These are phyloP conservation scores for Veloboletus limbatus DNA, from an alignment of 1,284 basidiomycete genomes.

Conservation along the genomic window DNA sequence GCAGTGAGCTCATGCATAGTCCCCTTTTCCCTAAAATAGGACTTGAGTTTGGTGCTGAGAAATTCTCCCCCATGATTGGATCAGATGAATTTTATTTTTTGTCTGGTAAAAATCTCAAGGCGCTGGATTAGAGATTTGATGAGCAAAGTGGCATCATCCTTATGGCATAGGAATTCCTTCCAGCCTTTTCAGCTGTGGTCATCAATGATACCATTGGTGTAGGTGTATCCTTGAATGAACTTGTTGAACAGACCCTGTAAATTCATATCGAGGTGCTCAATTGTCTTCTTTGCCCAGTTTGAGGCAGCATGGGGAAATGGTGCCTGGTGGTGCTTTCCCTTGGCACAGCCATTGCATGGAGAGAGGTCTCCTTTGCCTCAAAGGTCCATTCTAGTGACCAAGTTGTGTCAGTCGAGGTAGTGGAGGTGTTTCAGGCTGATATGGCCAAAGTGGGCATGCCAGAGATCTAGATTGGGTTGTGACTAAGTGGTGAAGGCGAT, in stretches of 20 bases:
- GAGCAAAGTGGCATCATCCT: background rate
- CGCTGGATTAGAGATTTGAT: background rate
- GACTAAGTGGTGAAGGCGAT: background rate
- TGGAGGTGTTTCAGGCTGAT: conserved; percentile 11
- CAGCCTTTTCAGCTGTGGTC: conserved; percentile 11
- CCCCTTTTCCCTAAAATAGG: background rate
- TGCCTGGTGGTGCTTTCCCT: conserved; percentile 12
- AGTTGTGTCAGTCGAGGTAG: conserved; percentile 7
- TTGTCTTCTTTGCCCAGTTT: background rate
- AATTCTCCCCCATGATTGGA: conserved; percentile 1
- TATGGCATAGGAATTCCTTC: conserved; percentile 12
- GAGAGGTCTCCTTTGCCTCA: background rate
- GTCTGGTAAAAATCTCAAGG: background rate
- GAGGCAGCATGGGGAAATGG: background rate
- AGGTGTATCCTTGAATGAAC: conserved; percentile 2
- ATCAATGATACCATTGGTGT: conserved; percentile 8
- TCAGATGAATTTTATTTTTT: conserved; percentile 1
- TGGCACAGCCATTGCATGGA: conserved; percentile 8
- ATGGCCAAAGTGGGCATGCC: conserved; percentile 10
- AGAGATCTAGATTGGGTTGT: conserved; percentile 7
- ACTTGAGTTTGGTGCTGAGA: background rate
- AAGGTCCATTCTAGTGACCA: conserved; percentile 9
- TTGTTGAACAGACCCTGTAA: conserved; percentile 7
- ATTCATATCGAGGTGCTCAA: conserved; percentile 10
- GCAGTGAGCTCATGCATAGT: background rate